phyloP scores from a whole-genome alignment of 1,139 yeast genomes.

The Eremothecium sinecaudum region DNA sequence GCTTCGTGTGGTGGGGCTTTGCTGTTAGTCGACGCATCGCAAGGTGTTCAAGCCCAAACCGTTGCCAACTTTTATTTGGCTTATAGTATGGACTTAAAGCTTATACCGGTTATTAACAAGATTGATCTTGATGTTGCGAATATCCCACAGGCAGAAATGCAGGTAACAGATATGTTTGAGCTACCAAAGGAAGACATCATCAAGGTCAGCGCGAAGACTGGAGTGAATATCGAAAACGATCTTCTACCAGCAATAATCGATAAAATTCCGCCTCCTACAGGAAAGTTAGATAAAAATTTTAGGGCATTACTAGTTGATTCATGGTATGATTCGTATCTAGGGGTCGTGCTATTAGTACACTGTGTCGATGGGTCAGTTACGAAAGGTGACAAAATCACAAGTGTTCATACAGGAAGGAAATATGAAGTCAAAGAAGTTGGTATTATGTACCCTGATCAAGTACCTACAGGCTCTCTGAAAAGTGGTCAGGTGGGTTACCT shows the following conservation, averaged over 20 bases:
- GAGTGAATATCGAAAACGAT: constrained; percentile 55
- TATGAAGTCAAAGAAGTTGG: constrained; percentile 92
- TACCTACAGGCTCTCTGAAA: constrained; percentile 48
- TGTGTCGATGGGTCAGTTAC: constrained; percentile 73
- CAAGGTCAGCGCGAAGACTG: constrained; percentile 88
- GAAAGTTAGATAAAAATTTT: constrained; percentile 46
- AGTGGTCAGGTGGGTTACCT: constrained; percentile 96
- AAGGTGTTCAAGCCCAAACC: constrained; percentile 96
- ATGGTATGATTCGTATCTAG: constrained; percentile 91
- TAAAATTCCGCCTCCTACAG: constrained; percentile 66
- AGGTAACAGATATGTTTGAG: constrained; percentile 77
- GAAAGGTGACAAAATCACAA: constrained; percentile 64
- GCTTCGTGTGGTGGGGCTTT: constrained; percentile 96
- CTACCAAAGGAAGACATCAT: constrained; percentile 65
- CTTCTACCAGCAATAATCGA: constrained; percentile 74
- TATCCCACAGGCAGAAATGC: constrained; percentile 69
- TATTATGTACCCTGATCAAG: constrained; percentile 84
- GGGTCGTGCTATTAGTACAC: constrained; percentile 81
- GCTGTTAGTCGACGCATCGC: constrained; percentile 83
- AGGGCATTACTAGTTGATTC: constrained; percentile 84
- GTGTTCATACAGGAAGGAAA: constrained; percentile 65
- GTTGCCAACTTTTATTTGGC: constrained; percentile 93
- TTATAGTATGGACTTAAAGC: constrained; percentile 67
- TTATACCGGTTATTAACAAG: constrained; percentile 86
- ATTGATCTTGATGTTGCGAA: constrained; percentile 81